Base-by-base conservation (phyloP, 1,284 basidiomycete species). In the Tilletia setariae region DNA sequence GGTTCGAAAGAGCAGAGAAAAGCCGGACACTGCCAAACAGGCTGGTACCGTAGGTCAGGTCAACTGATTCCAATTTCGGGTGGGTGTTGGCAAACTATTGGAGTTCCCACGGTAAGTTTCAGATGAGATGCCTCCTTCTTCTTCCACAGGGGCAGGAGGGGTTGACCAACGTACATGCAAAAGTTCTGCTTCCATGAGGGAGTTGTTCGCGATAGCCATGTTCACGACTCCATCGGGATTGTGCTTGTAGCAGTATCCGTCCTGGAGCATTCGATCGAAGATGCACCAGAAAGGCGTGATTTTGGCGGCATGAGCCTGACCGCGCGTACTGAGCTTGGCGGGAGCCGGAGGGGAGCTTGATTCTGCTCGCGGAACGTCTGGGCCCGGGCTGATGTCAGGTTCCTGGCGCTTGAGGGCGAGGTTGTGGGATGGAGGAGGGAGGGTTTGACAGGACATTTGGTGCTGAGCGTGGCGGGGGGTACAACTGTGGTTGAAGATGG, bases 141-240 rank as follows among this genome's bases (percentile, higher is more conserved):
- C 59, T 49, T 2, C 1, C n/a, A 25, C 1, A 49, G 9, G 11
- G 9, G 16, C 47, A n/a, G 11, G 8, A 49, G 8, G n/a, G 8
- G 47, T 49, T 19, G 11, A 49, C 47, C 13, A 15, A 53, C 51
- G 21, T 23, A 53, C 51, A 19, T 53, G 51, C 13, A 73, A 65
- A 1, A 73, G 64, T 51, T 73, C 72, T 15, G 59, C 47, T 35
- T 68, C 64, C 62, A 71, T 67, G 40, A 73, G 68, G 16, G 42
- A 67, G 59, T 73, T 73, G 70, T 73, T 73, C 64, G 70, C 70
- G 44, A 73, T 73, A 47, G 67, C 72, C 64, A 73, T 66, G 65
- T 72, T 73, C 63, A 73, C 63, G 49, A 73, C 46, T 19, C 72
- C 70, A 25, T 9, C 35, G 6, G 63, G 49, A 63, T 72, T 71